Conservation (phyloP, 805 yeast genomes). For the Starmerella apicola region DNA sequence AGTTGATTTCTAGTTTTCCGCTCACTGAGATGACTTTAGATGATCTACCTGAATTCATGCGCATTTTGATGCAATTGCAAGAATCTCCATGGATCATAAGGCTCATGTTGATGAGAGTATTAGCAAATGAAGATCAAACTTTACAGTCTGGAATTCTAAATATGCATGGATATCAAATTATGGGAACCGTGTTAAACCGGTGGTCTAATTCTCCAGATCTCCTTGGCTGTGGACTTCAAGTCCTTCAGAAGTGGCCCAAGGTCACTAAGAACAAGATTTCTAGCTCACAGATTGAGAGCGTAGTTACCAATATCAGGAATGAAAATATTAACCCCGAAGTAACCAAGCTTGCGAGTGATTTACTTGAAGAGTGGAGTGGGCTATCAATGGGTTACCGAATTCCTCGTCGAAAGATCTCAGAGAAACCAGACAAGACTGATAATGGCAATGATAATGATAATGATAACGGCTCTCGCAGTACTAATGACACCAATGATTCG, state of each 20-base stretch:
- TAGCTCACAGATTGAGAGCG: constrained; percentile 57
- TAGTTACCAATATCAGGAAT: constrained; percentile 35
- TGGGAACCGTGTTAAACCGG: constrained; percentile 44
- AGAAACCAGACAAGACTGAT: constrained; percentile 5
- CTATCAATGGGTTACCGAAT: constrained; percentile 77
- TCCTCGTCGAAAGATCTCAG: constrained; percentile 40
- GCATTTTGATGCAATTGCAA: constrained; percentile 52
- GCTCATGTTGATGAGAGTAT: constrained; percentile 57
- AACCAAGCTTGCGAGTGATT: constrained; percentile 30
- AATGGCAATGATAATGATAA: not conserved
- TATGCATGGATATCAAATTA: constrained; percentile 77
- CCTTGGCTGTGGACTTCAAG: constrained; percentile 39
- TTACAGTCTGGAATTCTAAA: constrained; percentile 51
- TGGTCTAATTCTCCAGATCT: constrained; percentile 33
- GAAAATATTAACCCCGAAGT: constrained; percentile 22
- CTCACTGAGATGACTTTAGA: constrained; percentile 38
- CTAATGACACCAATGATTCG: not conserved
- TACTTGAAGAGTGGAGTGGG: constrained; percentile 57
- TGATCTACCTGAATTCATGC: constrained; percentile 69
- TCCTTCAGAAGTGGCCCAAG: constrained; percentile 53
- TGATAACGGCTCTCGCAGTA: not conserved
- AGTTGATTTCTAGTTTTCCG: constrained; percentile 32
- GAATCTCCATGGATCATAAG: constrained; percentile 39
- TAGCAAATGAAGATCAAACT: constrained; percentile 37
- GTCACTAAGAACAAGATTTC: constrained; percentile 68